Evolutionary conservation across 75 land plant species (phyloP).

Genomic region (Pinus tabuliformis): DNA sequence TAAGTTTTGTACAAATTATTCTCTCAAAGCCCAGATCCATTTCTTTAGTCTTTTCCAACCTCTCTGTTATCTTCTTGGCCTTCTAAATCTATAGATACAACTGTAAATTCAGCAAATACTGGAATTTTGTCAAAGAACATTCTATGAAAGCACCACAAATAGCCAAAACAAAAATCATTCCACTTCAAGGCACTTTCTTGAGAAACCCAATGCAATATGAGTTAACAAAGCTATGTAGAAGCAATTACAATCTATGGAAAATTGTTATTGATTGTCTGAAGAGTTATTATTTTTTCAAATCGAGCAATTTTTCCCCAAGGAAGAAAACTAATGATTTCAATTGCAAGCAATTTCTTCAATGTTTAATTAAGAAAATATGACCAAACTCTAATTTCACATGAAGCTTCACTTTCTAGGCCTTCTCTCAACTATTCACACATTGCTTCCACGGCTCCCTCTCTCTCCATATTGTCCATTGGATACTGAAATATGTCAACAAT

Average conservation of each 20-base stretch:
- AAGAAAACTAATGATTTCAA: slow-evolving; percentile 61
- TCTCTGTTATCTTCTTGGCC: slow-evolving; percentile 55
- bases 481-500: too few species aligned
- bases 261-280: slow-evolving; percentile 61
- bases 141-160: background rate
- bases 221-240: slow-evolving; percentile 59
- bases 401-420: slow-evolving; percentile 63
- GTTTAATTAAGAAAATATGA: slow-evolving; percentile 56
- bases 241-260: slow-evolving; percentile 51
- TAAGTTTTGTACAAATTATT: slow-evolving; percentile 52
- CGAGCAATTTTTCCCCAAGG: slow-evolving; percentile 55
- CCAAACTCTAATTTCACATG: slow-evolving; percentile 71
- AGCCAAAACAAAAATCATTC: slow-evolving; percentile 23
- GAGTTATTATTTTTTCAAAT: slow-evolving; percentile 66
- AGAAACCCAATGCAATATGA: slow-evolving; percentile 71
- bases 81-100: slow-evolving; percentile 40
- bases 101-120: background rate
- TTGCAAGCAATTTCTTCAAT: slow-evolving; percentile 44
- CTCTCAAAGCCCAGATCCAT: slow-evolving; percentile 64
- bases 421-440: slow-evolving; percentile 64
- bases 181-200: slow-evolving; percentile 50
- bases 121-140: background rate
- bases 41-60: slow-evolving; percentile 51
- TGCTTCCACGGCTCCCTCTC: slow-evolving; percentile 68
- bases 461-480: slow-evolving; percentile 4